Evolutionary conservation across 805 yeast genomes (phyloP), one percentile per base, ranked within the genome.

Genomic region (Candida maris): DNA sequence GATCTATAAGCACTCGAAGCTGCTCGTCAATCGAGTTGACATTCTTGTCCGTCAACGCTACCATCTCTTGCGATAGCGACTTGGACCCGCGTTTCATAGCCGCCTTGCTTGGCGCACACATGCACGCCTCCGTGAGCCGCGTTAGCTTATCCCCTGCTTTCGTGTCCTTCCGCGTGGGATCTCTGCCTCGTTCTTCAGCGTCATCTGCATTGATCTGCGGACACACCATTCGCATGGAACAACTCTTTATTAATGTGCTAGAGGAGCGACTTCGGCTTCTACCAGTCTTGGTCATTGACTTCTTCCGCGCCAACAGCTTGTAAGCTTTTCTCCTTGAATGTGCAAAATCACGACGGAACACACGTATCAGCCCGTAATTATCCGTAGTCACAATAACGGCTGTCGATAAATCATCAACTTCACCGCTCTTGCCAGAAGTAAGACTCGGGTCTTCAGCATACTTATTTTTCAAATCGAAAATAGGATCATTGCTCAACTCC

Each of bases 331-430:
- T 51, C 10, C 67, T 59, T 8, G 52, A 49, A 34, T 74, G 67
- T 0, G 93, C 82, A 36, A 81, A 69, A 56, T 88, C 97, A 39
- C 85, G 81, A 52, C 97, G 68, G 56, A 84, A 85, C 0, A 88
- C 83, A 30, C 93, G 61, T 20, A 88, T 83, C 2, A 70, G 47
- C 0, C 96, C 96, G 16, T 66, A 60, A 38, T 74, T 75, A 58
- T 88, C 97, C 0, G 91, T 77, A 1, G 93, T 80, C 2, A 88
- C 79, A 12, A 87, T 74, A 29, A 87, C 79, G 1, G 62, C 51
- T 1, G 61, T 48, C 6, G 62, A 52, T 20, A 61, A 50, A 38
- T 50, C 58, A 32, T 69, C 66, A 5, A 70, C 68, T 8, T 51
- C 46, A 24, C 52, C 44, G 19, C 28, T 33, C 30, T 46, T 42